phyloP scores from a whole-genome alignment of 202 grass and related monocot species.

The Thinopyrum obtusiflorum region DNA sequence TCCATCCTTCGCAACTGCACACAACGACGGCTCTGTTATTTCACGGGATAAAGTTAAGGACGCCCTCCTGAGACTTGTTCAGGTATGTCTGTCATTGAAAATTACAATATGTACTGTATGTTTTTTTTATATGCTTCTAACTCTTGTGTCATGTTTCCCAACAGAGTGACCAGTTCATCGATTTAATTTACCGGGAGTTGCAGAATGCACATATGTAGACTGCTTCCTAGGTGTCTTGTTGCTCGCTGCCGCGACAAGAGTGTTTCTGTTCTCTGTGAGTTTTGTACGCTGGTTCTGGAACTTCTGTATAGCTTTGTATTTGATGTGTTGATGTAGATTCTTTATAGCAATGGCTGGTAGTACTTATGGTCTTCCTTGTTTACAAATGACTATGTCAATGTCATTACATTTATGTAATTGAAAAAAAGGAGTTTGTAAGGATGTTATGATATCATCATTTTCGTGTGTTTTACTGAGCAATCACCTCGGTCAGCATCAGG shows the following conservation, averaged over 20 bases:
- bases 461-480: background rate
- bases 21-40: conserved; percentile 45
- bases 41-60: conserved; percentile 80
- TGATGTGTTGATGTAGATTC: conserved; percentile 37
- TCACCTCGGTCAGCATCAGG: background rate
- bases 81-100: conserved; percentile 45
- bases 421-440: conserved; percentile 2
- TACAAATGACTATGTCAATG: conserved; percentile 3
- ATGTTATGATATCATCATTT: background rate
- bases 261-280: background rate
- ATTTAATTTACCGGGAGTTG: conserved; percentile 70
- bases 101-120: background rate
- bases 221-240: background rate
- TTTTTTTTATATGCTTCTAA: conserved; percentile 9
- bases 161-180: conserved; percentile 88
- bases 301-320: conserved; percentile 36
- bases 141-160: conserved; percentile 19
- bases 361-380: conserved; percentile 20
- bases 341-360: conserved; percentile 25
- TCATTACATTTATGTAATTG: conserved; percentile 29
- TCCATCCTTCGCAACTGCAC: conserved; percentile 52
- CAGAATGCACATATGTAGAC: conserved; percentile 58
- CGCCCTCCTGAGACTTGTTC: conserved; percentile 69
- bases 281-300: conserved; percentile 32
- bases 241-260: background rate